Evolutionary conservation across 2,329 filamentous ascomycete genomes (phyloP), one percentile per base, ranked within the genome.

Genomic region (Claviceps africana): DNA sequence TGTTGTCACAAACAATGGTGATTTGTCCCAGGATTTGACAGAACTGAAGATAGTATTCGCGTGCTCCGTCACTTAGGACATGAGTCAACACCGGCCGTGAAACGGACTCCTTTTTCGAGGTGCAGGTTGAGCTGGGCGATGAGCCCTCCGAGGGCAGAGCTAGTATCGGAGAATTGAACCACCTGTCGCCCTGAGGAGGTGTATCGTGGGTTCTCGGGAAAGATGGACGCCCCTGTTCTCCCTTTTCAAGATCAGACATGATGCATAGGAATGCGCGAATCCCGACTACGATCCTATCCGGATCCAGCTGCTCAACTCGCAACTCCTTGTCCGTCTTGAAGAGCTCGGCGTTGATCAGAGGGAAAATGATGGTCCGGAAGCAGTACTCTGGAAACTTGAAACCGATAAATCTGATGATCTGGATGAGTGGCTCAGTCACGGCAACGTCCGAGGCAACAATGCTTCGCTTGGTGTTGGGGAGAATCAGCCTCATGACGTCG

Each of bases 11-110:
- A 35, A 97, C 84, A 45, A 97, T 86, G 2, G 90, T 95, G 52
- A 98, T 94, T 64, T 95, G 94, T 28, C 91, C 93, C 8, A 98
- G 72, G 25, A 98, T 91, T 64, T 95, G 88, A 64, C 91, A 97
- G 60, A 98, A 98, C 50, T 85, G 85, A 51, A 83, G 75, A 66
- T 97, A 96, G 63, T 88, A 93, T 44, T 93, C 87, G 61, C 83
- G 85, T 0, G 88, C 83, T 22, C 82, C 81, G 39, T 95, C 88
- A 49, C 79, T 83, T 50, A 97, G 75, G 21, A 76, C 72, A 47
- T 75, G 74, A 1, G 75, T 73, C n/a, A 77, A 65, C 2, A 85
- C 79, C 2, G 82, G 82, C 4, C 74, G 74, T 48, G 86, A 88
- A 13, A 88, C 70, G 13, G 79, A 74, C 54, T 88, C 85, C 51